Base-by-base conservation (phyloP, 306 rosid genomes). In the Dryas drummondii region DNA sequence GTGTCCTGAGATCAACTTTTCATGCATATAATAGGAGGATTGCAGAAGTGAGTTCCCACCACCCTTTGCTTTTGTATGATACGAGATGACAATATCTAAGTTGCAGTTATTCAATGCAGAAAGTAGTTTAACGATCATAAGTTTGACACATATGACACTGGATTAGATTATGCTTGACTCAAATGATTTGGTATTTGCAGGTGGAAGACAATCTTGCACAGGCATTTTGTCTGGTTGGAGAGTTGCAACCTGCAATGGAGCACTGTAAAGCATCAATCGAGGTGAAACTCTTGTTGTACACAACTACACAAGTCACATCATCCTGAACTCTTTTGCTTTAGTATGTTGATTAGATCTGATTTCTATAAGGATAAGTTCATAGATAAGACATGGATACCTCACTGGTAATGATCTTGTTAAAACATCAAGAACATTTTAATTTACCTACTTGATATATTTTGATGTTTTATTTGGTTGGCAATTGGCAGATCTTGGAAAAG, bases 191-290 rank as follows among this genome's bases (percentile, higher is more conserved):
- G 47, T 76, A 75, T 74, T 71, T 75, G 86, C 86, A 93, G 98
- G 97, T 77, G 47, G 96, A 93, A 86, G 98, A 93, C 86, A 86
- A 71, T 80, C 83, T 93, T 63, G 93, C 98, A 15, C 92, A 86
- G 82, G 98, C 96, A 46, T 87, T 86, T 81, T 87, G 89, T 85
- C 80, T 76, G 76, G 59, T 78, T 26, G 93, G 93, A 73, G 88
- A 93, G 42, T 76, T 88, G 45, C 80, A 82, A 65, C 68, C 66
- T 63, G 87, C 93, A 67, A 69, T 66, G 69, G 82, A 81, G 76
- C 97, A 89, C 76, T 89, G 97, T 77, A 88, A 86, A 85, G 92
- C 97, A 78, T 93, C 98, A 66, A 78, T 93, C 70, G 79, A 81
- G 96, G 98, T 91, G 78, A 68, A 62, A 37, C 11, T 66, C 48